These are phyloP conservation scores for Apiotrichum mycotoxinovorans DNA, from an alignment of 1,284 basidiomycete genomes.

Conservation along the genomic window DNA sequence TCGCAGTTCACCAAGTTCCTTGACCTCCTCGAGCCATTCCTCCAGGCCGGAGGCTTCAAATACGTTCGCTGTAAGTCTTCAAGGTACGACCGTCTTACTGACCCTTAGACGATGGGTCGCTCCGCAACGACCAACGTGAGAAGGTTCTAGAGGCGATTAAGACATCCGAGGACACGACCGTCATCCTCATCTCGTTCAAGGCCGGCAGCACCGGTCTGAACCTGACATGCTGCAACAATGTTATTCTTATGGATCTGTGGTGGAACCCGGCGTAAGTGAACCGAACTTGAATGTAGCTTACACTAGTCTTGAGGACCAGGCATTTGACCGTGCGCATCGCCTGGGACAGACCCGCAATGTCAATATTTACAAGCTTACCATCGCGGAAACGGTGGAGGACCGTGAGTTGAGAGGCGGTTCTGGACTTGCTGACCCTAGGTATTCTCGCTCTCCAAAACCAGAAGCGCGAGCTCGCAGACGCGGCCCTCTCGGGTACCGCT, in stretches of 20 bases:
- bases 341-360: constrained; percentile 83
- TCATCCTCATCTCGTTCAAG: constrained; percentile 96
- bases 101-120: constrained; percentile 74
- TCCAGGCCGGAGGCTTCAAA: constrained; percentile 61
- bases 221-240: constrained; percentile 88
- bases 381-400: constrained; percentile 84
- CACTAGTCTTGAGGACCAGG: constrained; percentile 67
- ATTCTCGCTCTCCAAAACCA: constrained; percentile 63
- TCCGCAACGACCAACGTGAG: constrained; percentile 73
- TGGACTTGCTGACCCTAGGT: not conserved
- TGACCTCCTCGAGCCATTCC: constrained; percentile 77
- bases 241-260: constrained; percentile 90
- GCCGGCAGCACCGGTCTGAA: constrained; percentile 84
- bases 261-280: constrained; percentile 70
- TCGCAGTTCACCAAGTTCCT: constrained; percentile 81
- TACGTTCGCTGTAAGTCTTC: constrained; percentile 76
- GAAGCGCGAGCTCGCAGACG: constrained; percentile 78
- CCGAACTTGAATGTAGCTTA: not conserved
- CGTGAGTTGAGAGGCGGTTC: constrained; percentile 45
- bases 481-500: constrained; percentile 83
- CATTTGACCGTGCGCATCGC: constrained; percentile 85
- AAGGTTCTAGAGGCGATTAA: constrained; percentile 70
- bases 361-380: constrained; percentile 88
- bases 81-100: not conserved
- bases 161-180: constrained; percentile 57